Percentiles rank a stretch among this genome's conserved stretches.
Conservation (phyloP, 805 yeast species). For the Pachysolen tannophilus region DNA sequence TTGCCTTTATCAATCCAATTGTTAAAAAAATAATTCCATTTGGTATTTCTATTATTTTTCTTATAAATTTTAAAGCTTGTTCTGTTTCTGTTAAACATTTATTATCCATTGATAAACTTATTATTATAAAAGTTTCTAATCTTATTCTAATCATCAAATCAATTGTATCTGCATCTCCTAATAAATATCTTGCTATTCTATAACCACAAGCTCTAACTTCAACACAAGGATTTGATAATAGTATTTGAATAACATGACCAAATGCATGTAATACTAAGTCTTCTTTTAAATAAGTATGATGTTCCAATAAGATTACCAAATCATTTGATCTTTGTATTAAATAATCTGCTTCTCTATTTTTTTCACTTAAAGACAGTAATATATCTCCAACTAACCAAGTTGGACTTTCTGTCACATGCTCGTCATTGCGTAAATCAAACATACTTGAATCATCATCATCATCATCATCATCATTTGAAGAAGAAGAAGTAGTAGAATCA, state of each 20-base stretch:
- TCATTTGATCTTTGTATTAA: constrained; percentile 59
- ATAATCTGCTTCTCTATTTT: constrained; percentile 39
- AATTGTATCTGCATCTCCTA: constrained; percentile 47
- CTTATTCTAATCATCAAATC: constrained; percentile 43
- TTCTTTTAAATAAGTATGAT: constrained; percentile 50
- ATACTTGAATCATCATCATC: constrained; percentile 5
- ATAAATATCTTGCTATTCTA: constrained; percentile 59
- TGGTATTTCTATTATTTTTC: constrained; percentile 50
- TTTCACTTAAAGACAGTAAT: constrained; percentile 46
- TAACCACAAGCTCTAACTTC: constrained; percentile 72
- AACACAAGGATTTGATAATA: constrained; percentile 48
- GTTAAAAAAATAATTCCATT: constrained; percentile 46
- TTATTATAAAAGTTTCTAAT: constrained; percentile 54
- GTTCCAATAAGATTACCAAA: constrained; percentile 45
- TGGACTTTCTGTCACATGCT: constrained; percentile 25
- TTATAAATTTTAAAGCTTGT: constrained; percentile 66
- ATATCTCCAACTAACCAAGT: constrained; percentile 62
- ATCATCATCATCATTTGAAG: no score
- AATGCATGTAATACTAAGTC: constrained; percentile 58
- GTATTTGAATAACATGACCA: constrained; percentile 47
- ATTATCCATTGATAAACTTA: constrained; percentile 54
- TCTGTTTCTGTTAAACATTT: constrained; percentile 55
- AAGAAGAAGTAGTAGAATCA: no score
- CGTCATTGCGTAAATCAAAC: not conserved
- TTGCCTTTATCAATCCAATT: constrained; percentile 56